Percentiles rank a stretch among this genome's conserved stretches.
These are phyloP conservation scores for Phytopythium chamaehyphon DNA, from an alignment of 352 stramenopile genomes.

Conservation along the genomic window DNA sequence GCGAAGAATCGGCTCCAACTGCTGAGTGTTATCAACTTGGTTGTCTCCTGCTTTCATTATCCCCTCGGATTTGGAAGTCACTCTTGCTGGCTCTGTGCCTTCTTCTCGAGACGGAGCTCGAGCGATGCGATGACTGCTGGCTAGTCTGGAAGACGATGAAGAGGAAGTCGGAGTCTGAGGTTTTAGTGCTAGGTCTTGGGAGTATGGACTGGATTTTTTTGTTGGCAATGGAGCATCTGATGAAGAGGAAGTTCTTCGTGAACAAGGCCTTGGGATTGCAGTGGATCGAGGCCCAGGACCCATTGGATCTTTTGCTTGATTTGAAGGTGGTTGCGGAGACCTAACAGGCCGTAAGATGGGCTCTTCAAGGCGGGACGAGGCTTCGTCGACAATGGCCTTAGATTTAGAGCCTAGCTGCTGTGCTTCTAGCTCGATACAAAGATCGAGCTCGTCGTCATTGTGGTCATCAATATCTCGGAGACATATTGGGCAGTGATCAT, in stretches of 20 bases:
- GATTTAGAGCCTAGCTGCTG: slow-evolving; percentile 5
- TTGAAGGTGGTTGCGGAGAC: background rate
- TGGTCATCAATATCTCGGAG: slow-evolving; percentile 49
- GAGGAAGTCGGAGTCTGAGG: background rate
- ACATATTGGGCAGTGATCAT: slow-evolving; percentile 54
- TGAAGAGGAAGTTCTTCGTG: background rate
- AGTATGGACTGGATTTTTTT: slow-evolving; percentile 4
- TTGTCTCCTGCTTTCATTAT: slow-evolving; percentile 11
- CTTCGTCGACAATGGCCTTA: slow-evolving; percentile 5
- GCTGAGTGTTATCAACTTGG: slow-evolving; percentile 8
- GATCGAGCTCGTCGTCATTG: slow-evolving; percentile 48
- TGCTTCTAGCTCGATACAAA: slow-evolving; percentile 54
- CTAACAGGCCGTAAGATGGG: background rate
- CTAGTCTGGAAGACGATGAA: background rate
- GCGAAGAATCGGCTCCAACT: slow-evolving; percentile 35
- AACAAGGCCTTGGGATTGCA: background rate
- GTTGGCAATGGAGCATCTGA: background rate
- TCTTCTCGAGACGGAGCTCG: slow-evolving; percentile 8
- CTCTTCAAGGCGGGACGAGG: background rate
- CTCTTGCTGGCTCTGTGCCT: slow-evolving; percentile 8
- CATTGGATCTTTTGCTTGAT: background rate
- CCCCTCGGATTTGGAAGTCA: background rate
- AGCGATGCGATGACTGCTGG: slow-evolving; percentile 12
- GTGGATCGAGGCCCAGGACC: background rate
- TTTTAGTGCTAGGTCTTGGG: slow-evolving; percentile 3